These are phyloP conservation scores for Huntiella moniliformis DNA, from an alignment of 2,329 filamentous ascomycete species.

Conservation along the genomic window DNA sequence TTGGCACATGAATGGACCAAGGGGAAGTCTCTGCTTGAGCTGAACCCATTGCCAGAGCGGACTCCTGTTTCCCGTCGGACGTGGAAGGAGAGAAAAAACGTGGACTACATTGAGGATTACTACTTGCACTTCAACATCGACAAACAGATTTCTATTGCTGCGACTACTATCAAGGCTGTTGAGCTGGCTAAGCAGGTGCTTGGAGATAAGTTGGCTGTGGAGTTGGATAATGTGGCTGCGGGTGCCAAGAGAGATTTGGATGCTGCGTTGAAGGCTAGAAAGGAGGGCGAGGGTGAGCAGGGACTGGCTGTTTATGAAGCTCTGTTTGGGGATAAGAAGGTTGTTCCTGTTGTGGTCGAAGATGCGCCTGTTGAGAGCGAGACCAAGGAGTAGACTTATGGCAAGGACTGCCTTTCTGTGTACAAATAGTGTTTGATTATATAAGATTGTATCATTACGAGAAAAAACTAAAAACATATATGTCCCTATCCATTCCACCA, in stretches of 20 bases:
- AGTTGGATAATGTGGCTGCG: conserved; percentile 24
- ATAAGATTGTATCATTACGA: not conserved
- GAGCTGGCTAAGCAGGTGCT: conserved; percentile 26
- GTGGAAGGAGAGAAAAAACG: conserved; percentile 15
- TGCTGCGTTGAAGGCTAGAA: conserved; percentile 15
- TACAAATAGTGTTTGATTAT: conserved; percentile 1
- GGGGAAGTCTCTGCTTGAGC: conserved; percentile 18
- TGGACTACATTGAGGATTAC: conserved; percentile 16
- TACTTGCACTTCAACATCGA: conserved; percentile 21
- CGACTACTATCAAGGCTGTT: conserved; percentile 27
- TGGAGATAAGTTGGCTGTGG: conserved; percentile 18
- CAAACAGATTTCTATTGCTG: conserved; percentile 17
- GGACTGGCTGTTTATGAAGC: conserved; percentile 12
- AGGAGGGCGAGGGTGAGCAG: conserved; percentile 8
- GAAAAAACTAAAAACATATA: not conserved
- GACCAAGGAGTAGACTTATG: not conserved
- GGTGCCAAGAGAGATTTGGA: conserved; percentile 21
- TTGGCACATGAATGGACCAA: conserved; percentile 25
- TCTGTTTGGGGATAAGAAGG: conserved; percentile 9
- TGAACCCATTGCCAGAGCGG: conserved; percentile 17
- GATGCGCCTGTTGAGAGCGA: not conserved
- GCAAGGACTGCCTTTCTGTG: not conserved
- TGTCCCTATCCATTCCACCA: not conserved
- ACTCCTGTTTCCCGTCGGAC: not conserved
- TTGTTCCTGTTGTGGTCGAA: conserved; percentile 1